phyloP scores from a whole-genome alignment of 305 asterid species.

The Fraxinus velutina region DNA sequence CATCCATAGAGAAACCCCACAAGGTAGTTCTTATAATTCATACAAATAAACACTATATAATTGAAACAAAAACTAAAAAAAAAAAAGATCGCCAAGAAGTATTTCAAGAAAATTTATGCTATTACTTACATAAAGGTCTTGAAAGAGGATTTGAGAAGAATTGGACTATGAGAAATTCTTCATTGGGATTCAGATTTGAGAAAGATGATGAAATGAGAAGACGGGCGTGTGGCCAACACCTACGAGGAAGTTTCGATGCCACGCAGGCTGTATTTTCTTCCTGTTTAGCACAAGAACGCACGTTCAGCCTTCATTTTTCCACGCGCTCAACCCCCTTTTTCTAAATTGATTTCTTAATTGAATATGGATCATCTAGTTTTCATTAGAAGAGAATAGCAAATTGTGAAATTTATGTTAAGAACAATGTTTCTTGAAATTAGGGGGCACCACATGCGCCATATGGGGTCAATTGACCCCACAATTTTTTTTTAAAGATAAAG shows the following conservation, averaged over 20 bases:
- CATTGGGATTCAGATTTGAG: neutral
- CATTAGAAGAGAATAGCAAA: neutral
- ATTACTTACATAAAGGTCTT: slow-evolving; percentile 8
- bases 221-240: slow-evolving; percentile 46
- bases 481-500: too few species aligned
- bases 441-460: too few species aligned
- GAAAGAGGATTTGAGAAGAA: slow-evolving; percentile 17
- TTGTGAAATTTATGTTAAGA: neutral
- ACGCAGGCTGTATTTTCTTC: neutral
- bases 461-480: too few species aligned
- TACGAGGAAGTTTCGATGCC: slow-evolving; percentile 14
- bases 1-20: neutral
- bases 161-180: neutral
- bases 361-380: neutral
- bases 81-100: neutral
- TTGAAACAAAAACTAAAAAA: neutral
- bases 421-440: too few species aligned
- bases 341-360: neutral
- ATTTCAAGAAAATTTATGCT: neutral
- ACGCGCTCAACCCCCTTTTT: neutral
- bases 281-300: neutral
- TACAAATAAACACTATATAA: neutral
- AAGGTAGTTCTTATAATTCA: neutral
- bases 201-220: neutral
- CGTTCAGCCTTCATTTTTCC: neutral